phyloP scores from a whole-genome alignment of 805 yeast species.

The Candida khao-thaluensis region DNA sequence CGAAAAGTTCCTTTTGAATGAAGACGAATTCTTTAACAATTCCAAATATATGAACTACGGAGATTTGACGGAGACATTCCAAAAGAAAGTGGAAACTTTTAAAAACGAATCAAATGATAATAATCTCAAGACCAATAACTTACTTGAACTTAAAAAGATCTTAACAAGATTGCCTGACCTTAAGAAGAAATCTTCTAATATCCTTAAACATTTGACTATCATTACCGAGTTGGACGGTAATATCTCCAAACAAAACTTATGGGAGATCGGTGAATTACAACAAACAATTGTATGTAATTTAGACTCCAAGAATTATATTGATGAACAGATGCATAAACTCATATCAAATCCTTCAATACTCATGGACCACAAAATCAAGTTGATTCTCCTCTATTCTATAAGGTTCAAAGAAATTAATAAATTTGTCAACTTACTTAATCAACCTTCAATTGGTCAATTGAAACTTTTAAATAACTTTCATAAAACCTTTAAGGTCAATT shows the following conservation, averaged over 20 bases:
- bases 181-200: constrained; percentile 80
- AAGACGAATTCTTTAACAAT: constrained; percentile 77
- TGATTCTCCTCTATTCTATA: constrained; percentile 71
- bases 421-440: constrained; percentile 27
- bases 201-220: constrained; percentile 87
- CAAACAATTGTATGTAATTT: constrained; percentile 70
- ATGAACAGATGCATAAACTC: constrained; percentile 54
- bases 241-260: constrained; percentile 61
- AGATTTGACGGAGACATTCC: constrained; percentile 85
- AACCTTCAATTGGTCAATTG: constrained; percentile 35
- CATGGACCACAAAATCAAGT: constrained; percentile 61
- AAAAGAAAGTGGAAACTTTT: constrained; percentile 78
- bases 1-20: constrained; percentile 46
- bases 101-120: constrained; percentile 79
- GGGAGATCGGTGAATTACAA: constrained; percentile 88
- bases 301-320: constrained; percentile 39
- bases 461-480: constrained; percentile 30
- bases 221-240: constrained; percentile 82
- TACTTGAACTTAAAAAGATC: constrained; percentile 87
- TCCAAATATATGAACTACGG: constrained; percentile 92
- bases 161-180: constrained; percentile 94
- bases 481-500: constrained; percentile 23
- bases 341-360: constrained; percentile 44
- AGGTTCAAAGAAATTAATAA: constrained; percentile 40
- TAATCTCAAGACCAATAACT: constrained; percentile 60